Base-by-base conservation (phyloP, 2,329 filamentous ascomycete species). In the Ambrosiella xylebori region DNA sequence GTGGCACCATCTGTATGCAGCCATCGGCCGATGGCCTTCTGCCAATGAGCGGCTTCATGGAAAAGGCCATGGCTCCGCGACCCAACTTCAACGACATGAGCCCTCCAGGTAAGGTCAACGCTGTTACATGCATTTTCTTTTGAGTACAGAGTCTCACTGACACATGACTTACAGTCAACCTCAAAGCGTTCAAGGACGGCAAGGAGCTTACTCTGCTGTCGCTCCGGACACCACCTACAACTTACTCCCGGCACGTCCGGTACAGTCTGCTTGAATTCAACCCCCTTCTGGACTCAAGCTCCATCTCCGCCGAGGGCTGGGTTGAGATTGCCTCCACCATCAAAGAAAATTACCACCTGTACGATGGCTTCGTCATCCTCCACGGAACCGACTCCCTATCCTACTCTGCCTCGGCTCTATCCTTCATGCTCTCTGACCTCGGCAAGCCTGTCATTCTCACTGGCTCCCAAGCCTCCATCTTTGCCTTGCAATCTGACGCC, bases 371-470 rank as follows among this genome's bases (percentile, higher is more conserved):
- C 66, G 88, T 95, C 19, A 82, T 95, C 45, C 80, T 95, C 39
- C 89, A 95, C 69, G 89, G 89, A 61, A 95, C 89, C 6, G 89
- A 95, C 70, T 94, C 87, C 50, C 74, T 95, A 56, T 86, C 85
- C 15, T 95, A 95, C 71, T 93, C 88, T 3, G 86, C 86, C 61
- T 94, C 88, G 4, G 90, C 90, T 2, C 75, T 96, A 59, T 93
- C 87, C 64, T 96, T 95, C 72, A 95, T 95, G 87, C 80, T 95
- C 68, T 80, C 86, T 65, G 88, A 94, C 66, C 76, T 96, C 12
- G 89, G 88, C 55, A 96, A 95, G 73, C 88, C 90, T 1, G 87
- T 95, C 38, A 84, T 96, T 57, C 75, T 96, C 54, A 96, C 90
- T 0, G 84, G 84, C 1, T 85, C 82, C 2, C 85, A 88, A 67